These are phyloP conservation scores for Rauvolfia tetraphylla DNA, from an alignment of 257 asterid genomes.

Conservation along the genomic window DNA sequence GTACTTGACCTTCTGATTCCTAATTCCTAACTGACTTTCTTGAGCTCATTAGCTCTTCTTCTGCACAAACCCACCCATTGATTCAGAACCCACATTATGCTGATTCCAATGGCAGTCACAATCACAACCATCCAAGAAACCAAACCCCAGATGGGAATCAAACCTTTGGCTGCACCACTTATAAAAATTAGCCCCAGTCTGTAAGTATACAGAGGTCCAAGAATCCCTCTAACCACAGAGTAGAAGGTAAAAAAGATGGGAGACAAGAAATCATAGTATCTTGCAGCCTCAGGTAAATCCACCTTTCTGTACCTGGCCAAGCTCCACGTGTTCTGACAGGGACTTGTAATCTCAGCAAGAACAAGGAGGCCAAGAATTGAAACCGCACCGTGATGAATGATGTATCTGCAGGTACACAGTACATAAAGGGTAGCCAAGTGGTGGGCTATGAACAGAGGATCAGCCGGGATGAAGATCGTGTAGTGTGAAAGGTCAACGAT, in stretches of 20 bases:
- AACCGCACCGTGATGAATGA: constrained; percentile 53
- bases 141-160: constrained; percentile 66
- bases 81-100: constrained; percentile 64
- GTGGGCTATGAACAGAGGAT: constrained; percentile 59
- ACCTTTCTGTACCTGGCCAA: constrained; percentile 45
- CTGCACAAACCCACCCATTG: constrained; percentile 52
- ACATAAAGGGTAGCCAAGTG: constrained; percentile 79
- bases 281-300: constrained; percentile 44
- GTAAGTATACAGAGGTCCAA: constrained; percentile 52
- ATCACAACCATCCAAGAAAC: constrained; percentile 73
- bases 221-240: constrained; percentile 61
- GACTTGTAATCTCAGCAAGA: constrained; percentile 68
- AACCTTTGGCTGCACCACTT: constrained; percentile 25
- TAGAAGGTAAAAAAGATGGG: constrained; percentile 57
- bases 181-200: constrained; percentile 37
- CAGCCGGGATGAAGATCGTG: constrained; percentile 40
- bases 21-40: constrained; percentile 33
- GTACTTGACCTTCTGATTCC: background rate
- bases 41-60: constrained; percentile 30
- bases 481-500: constrained; percentile 60
- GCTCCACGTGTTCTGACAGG: constrained; percentile 76
- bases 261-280: constrained; percentile 43
- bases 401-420: constrained; percentile 52
- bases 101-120: constrained; percentile 44
- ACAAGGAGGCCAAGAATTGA: constrained; percentile 51